phyloP scores from a whole-genome alignment of 202 grass and related monocot species.

The Musa balbisiana region DNA sequence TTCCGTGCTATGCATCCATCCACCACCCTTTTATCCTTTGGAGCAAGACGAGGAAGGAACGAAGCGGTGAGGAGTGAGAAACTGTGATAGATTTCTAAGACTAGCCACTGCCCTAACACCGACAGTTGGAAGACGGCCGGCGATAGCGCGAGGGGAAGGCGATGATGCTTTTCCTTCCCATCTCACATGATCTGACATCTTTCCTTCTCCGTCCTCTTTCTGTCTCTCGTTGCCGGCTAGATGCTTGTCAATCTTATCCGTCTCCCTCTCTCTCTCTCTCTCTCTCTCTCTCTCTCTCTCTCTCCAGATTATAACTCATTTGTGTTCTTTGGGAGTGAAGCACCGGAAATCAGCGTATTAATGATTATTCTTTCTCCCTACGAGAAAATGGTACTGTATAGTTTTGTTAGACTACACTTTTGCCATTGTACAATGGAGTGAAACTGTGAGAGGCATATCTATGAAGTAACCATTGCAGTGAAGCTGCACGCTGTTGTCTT shows the following conservation, averaged over 20 bases:
- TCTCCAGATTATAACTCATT: too few species aligned
- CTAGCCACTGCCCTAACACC: conserved; percentile 6
- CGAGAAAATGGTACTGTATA: neutral
- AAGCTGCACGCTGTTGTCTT: neutral
- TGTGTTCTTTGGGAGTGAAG: too few species aligned
- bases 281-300: too few species aligned
- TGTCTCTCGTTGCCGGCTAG: conserved; percentile 5
- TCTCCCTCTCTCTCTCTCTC: neutral
- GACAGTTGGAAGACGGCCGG: conserved; percentile 2
- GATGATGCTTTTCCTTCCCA: neutral
- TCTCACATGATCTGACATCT: conserved; percentile 17
- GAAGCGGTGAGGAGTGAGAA: neutral
- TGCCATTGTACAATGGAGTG: neutral
- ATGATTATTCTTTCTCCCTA: neutral
- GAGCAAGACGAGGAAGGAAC: neutral
- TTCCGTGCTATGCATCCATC: neutral
- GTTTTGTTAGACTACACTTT: neutral
- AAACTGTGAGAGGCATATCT: neutral
- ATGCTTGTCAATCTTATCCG: conserved; percentile 1
- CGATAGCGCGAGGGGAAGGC: neutral
- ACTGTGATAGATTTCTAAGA: conserved; percentile 11
- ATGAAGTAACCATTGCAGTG: neutral
- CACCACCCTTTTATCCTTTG: neutral
- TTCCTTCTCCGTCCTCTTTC: conserved; percentile 11
- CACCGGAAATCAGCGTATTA: too few species aligned